phyloP scores from a whole-genome alignment of 1,139 yeast genomes.

The Debaryomycetaceae sp. region DNA sequence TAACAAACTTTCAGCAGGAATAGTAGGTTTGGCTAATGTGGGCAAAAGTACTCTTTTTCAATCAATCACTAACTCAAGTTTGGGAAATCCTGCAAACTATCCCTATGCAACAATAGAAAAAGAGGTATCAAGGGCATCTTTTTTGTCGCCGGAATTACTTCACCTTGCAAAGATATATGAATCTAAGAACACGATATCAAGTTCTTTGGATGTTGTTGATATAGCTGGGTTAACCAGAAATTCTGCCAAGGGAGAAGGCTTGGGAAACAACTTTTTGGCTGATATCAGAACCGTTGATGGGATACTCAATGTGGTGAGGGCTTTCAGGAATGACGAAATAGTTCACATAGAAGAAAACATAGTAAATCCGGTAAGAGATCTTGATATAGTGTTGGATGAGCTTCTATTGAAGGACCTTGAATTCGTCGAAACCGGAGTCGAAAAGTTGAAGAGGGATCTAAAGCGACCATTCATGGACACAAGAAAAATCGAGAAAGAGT shows the following conservation, averaged over 20 bases:
- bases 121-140: constrained; percentile 59
- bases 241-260: constrained; percentile 72
- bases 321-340: constrained; percentile 64
- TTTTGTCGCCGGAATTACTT: constrained; percentile 51
- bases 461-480: constrained; percentile 35
- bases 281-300: constrained; percentile 77
- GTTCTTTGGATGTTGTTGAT: constrained; percentile 60
- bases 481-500: constrained; percentile 36
- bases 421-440: constrained; percentile 54
- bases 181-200: constrained; percentile 51
- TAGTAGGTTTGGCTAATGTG: constrained; percentile 75
- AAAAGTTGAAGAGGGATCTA: constrained; percentile 38
- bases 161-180: constrained; percentile 42
- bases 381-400: constrained; percentile 68
- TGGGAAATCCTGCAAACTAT: constrained; percentile 77
- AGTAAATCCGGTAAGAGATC: constrained; percentile 66
- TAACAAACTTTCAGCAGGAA: constrained; percentile 51
- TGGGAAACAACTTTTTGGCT: constrained; percentile 69
- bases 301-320: constrained; percentile 67
- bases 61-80: constrained; percentile 64
- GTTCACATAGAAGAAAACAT: constrained; percentile 63
- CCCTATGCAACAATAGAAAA: constrained; percentile 81
- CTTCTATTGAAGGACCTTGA: constrained; percentile 70
- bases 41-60: constrained; percentile 69
- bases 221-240: constrained; percentile 75